Conservation (phyloP, 2,329 filamentous ascomycete species). For the Cercospora zeina region DNA sequence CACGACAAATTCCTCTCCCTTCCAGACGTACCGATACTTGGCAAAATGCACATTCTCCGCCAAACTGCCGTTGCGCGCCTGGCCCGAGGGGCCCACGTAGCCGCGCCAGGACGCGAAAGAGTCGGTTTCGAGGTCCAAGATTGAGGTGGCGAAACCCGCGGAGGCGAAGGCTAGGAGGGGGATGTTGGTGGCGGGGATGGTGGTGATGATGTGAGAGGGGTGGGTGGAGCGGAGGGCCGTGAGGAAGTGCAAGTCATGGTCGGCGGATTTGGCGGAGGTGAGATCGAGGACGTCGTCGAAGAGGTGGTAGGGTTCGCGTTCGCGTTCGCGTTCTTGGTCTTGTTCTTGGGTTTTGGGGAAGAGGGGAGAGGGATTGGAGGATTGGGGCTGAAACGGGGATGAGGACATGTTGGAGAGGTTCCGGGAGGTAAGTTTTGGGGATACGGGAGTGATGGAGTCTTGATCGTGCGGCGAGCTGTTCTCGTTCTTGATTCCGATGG, state of each 20-base stretch:
- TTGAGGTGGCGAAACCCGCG: constrained; percentile 44
- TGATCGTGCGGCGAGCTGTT: background rate
- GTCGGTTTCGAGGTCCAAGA: constrained; percentile 44
- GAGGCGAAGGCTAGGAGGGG: constrained; percentile 47
- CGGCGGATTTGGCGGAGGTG: constrained; percentile 42
- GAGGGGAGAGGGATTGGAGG: background rate
- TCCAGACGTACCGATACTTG: constrained; percentile 45
- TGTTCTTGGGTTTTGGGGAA: no score
- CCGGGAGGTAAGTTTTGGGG: background rate
- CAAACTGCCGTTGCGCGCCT: constrained; percentile 39
- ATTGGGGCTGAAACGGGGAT: no score
- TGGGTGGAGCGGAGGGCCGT: constrained; percentile 41
- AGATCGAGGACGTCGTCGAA: constrained; percentile 42
- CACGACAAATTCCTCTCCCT: constrained; percentile 44
- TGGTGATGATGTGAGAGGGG: constrained; percentile 44
- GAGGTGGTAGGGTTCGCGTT: constrained; percentile 33
- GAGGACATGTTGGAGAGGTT: background rate
- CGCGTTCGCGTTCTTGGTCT: background rate
- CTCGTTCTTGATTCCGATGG: background rate
- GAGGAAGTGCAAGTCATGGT: constrained; percentile 46
- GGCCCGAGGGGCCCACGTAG: constrained; percentile 37
- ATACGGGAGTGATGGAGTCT: background rate
- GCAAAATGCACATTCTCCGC: constrained; percentile 45
- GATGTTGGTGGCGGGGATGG: constrained; percentile 42
- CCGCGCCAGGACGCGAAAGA: constrained; percentile 44